phyloP scores from a whole-genome alignment of 331 rosid species.

The Rosa hybrid region DNA sequence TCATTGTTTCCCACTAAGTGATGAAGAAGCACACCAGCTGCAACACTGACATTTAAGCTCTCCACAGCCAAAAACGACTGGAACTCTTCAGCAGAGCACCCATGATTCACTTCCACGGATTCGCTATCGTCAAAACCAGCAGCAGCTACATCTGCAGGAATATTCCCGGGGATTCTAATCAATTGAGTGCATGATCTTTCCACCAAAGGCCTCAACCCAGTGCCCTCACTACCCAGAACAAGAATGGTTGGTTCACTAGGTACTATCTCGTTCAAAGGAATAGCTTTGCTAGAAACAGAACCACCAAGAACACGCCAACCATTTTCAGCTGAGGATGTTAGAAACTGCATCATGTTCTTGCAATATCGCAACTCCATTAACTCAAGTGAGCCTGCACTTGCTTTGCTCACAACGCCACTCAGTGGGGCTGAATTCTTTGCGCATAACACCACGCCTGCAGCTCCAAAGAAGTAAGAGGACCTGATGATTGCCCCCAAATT shows the following conservation, averaged over 20 bases:
- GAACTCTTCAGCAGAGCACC: constrained; percentile 56
- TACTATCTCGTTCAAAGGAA: constrained; percentile 64
- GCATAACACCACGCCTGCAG: constrained; percentile 81
- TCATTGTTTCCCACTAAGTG: constrained; percentile 62
- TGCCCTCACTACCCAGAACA: constrained; percentile 94
- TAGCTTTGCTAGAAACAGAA: constrained; percentile 73
- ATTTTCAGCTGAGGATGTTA: constrained; percentile 80
- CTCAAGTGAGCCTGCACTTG: constrained; percentile 94
- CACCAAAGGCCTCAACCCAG: constrained; percentile 93
- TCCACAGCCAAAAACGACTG: constrained; percentile 87
- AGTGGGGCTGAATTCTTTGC: constrained; percentile 91
- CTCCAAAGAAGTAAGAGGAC: constrained; percentile 91
- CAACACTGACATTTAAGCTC: constrained; percentile 95
- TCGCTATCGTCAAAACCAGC: constrained; percentile 44
- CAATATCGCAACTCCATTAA: constrained; percentile 90
- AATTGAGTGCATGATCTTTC: constrained; percentile 91
- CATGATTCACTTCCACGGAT: constrained; percentile 30
- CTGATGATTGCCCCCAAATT: constrained; percentile 93
- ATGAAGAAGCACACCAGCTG: constrained; percentile 93
- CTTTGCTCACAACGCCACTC: constrained; percentile 87
- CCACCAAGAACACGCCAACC: constrained; percentile 96
- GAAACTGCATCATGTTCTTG: constrained; percentile 96
- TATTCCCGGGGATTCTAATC: constrained; percentile 64
- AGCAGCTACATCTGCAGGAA: constrained; percentile 38
- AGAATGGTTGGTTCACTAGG: constrained; percentile 79